Evolutionary conservation across 305 asterid genomes (phyloP).

Genomic region (Solanum aculeatissimum): DNA sequence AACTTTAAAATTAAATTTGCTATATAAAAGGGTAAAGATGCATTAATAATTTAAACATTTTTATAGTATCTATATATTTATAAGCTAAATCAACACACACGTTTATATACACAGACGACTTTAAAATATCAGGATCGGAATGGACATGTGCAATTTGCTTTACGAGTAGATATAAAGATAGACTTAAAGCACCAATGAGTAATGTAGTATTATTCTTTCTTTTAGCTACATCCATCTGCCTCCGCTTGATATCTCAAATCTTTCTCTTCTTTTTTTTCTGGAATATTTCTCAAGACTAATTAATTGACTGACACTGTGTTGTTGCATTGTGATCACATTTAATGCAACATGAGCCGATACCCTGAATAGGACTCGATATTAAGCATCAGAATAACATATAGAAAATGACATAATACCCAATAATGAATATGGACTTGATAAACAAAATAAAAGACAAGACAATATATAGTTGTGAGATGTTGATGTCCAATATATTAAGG

Average conservation of each 20-base stretch:
- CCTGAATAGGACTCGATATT: neutral
- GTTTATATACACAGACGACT: neutral
- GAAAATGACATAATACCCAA: neutral
- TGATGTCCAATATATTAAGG: neutral
- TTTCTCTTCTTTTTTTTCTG: too few relatives aligned
- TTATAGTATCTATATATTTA: neutral
- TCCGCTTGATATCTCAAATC: neutral
- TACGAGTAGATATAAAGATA: neutral
- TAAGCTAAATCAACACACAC: neutral
- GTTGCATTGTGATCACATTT: neutral
- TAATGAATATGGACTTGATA: neutral
- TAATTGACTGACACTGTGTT: neutral
- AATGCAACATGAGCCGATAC: neutral
- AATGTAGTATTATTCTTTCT: neutral
- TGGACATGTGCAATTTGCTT: neutral
- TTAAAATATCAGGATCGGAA: neutral
- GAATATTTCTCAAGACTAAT: neutral
- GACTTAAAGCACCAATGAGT: neutral
- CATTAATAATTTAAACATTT: neutral
- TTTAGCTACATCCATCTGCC: neutral
- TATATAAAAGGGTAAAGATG: too few relatives aligned
- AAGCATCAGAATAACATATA: neutral
- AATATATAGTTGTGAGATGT: neutral
- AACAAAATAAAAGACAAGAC: neutral
- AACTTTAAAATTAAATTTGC: neutral